Conservation (phyloP, 2,329 filamentous ascomycete species). For the Aspergillus novoparasiticus region DNA sequence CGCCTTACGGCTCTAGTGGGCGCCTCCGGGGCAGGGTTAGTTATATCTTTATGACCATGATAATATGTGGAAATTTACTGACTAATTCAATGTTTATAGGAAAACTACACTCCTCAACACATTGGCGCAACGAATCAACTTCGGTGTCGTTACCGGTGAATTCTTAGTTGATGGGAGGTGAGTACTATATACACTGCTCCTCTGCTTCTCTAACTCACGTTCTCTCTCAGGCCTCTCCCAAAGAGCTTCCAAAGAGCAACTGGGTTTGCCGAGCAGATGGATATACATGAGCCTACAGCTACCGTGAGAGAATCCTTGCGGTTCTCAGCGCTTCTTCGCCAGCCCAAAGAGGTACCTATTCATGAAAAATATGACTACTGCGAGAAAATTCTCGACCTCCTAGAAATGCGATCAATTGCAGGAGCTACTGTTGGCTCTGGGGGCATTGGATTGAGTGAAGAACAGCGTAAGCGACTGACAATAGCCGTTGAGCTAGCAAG, state of each 20-base stretch:
- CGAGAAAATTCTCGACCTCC: constrained; percentile 67
- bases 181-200: constrained; percentile 8
- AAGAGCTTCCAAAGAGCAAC: constrained; percentile 56
- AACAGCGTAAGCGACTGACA: constrained; percentile 69
- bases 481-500: constrained; percentile 65
- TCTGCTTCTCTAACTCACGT: background rate
- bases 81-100: constrained; percentile 26
- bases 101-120: constrained; percentile 54
- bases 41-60: background rate
- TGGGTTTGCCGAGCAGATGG: constrained; percentile 64
- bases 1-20: constrained; percentile 81
- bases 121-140: constrained; percentile 48
- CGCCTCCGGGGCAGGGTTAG: constrained; percentile 60
- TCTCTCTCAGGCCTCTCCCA: constrained; percentile 38
- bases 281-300: constrained; percentile 67
- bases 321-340: constrained; percentile 67
- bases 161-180: constrained; percentile 51
- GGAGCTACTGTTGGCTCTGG: constrained; percentile 64
- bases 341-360: constrained; percentile 58
- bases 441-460: constrained; percentile 63
- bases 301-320: constrained; percentile 68
- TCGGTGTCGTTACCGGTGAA: constrained; percentile 46
- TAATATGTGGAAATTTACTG: no score
- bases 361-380: constrained; percentile 69
- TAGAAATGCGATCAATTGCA: constrained; percentile 69